Base-by-base conservation (phyloP, 2,329 filamentous ascomycete species). In the Mollisia scopiformis region DNA sequence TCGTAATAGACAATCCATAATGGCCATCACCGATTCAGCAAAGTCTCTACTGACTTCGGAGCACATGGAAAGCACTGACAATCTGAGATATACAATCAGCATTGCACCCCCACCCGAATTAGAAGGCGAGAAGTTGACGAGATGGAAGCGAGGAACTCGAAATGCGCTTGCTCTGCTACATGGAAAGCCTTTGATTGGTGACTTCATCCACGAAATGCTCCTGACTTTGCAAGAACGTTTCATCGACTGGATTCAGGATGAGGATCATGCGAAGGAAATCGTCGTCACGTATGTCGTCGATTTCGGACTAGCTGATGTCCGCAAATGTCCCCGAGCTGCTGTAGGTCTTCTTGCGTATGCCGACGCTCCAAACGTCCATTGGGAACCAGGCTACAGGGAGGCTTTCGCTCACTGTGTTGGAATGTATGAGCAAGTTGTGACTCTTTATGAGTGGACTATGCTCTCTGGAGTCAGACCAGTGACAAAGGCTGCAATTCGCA, bases 331-430 rank as follows among this genome's bases (percentile, higher is more conserved):
- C 0, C 82, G 84, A 35, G 78, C 79, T 2, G 87, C 88, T 0
- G 80, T 88, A 2, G 82, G 84, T 0, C 75, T 91, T 16, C 77
- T 92, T 3, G 83, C 85, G 0, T 91, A 87, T 85, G 82, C 85
- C 2, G 89, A 91, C 66, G 79, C 78, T n/a, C 78, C 81, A 2
- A 80, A 78, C 19, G 83, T 90, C 11, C 65, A 63, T 13, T 89
- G 88, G 86, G 81, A 85, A 47, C 84, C 88, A 64, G 87, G 88
- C 1, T 92, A 88, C 80, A 79, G 83, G 16, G 88, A 91, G 71
- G 82, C 82, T 27, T 92, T 89, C 67, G 77, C 86, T 6, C 88
- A 92, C 70, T 84, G 85, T 64, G 83, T 83, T 2, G 89, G 89
- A 27, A 85, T 90, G 82, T 87, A 82, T 70, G 77, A 74, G 30